These are phyloP conservation scores for Eremothecium cymbalariae DNA, from an alignment of 1,139 yeast genomes.

Conservation along the genomic window DNA sequence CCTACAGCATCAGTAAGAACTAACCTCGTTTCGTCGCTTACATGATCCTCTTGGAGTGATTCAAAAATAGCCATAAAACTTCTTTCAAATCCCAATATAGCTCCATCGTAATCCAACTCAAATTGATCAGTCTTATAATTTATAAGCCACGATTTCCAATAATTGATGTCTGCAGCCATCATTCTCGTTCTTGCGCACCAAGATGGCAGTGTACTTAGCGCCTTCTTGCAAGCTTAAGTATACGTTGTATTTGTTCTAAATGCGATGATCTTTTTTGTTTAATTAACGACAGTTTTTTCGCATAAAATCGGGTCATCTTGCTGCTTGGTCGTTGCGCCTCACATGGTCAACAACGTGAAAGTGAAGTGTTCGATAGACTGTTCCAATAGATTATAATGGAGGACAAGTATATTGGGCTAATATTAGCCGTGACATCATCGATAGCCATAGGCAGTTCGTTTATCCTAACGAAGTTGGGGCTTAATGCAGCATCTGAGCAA, in stretches of 20 bases:
- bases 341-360: too few relatives aligned
- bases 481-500: conserved; percentile 61
- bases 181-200: neutral
- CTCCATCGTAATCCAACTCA: conserved; percentile 47
- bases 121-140: neutral
- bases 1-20: conserved; percentile 52
- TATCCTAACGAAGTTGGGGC: conserved; percentile 82
- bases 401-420: conserved; percentile 84
- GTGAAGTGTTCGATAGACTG: too few relatives aligned
- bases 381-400: conserved; percentile 17
- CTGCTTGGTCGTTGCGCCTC: too few relatives aligned
- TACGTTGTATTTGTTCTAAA: too few relatives aligned
- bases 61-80: conserved; percentile 65
- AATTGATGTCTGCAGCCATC: neutral
- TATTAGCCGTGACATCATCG: conserved; percentile 80
- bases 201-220: too few relatives aligned
- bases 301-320: too few relatives aligned
- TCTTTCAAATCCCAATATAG: conserved; percentile 54
- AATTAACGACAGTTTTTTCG: too few relatives aligned
- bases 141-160: conserved; percentile 9
- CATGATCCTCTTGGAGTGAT: conserved; percentile 56
- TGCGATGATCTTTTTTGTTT: too few relatives aligned
- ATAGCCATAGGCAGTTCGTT: conserved; percentile 87
- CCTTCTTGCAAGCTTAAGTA: too few relatives aligned
- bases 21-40: conserved; percentile 47